Base-by-base conservation (phyloP, 192 early-diverging fungal genomes). In the Glomus cerebriforme region DNA sequence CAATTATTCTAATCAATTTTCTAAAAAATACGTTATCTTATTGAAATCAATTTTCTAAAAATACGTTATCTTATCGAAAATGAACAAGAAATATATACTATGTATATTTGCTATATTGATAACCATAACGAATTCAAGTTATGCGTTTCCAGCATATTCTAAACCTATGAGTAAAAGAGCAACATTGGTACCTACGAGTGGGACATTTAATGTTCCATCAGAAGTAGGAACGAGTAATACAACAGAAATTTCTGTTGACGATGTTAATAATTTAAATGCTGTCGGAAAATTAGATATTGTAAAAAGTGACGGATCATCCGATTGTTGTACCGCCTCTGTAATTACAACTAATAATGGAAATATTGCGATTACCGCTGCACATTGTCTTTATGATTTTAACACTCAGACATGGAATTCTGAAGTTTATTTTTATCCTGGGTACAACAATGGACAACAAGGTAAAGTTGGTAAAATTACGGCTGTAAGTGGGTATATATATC, bases 1-100 rank as follows among this genome's bases (percentile, higher is more conserved):
- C 62, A 32, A 64, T 64, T 64, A 27, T 64, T 64, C 62, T 62
- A 62, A 62, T 62, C n/a, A 62, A 62, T 62, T 29, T 62, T 62
- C 60, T 62, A 62, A 45, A 45, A 45, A 49, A 3, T 45, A 39
- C 37, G n/a, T n/a, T n/a, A n/a, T n/a, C 37, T 39, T 39, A 39
- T 39, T 7, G 37, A 2, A 54, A 54, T 54, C 47, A 54, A 54
- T 54, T 54, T 54, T 49, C 47, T 54, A 64, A 64, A n/a, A 64
- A 31, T 64, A 64, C 29, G 12, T 64, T 64, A 32, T 5, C 62
- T 64, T 64, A 64, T 3, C 24, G 12, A 64, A 64, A 32, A 64
- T 64, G 62, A 64, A 17, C 27, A 64, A 64, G 62, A 64, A 64
- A 64, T 26, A 64, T 64, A 17, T 64, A 64, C 62, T 64, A 64